Evolutionary conservation across 768 basidiomycete species (phyloP), one percentile per base, ranked within the genome.

Genomic region (Auriculariales sp.): DNA sequence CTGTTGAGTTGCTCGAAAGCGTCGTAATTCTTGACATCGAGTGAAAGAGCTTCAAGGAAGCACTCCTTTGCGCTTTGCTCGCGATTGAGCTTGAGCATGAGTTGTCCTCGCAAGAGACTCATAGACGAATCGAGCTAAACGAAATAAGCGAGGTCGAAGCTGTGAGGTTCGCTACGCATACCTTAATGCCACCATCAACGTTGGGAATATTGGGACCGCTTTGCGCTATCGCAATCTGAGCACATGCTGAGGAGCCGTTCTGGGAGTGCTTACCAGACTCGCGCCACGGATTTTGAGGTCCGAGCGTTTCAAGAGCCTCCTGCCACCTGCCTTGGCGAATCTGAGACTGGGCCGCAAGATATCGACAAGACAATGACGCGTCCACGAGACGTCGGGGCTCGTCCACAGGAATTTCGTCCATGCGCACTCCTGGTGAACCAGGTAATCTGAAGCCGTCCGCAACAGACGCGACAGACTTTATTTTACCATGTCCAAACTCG

Each of bases 21-120:
- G 55, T 98, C 95, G 58, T 90, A 98, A 63, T 94, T 98, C 64
- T 95, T 95, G 29, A 97, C 89, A 56, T 99, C 95, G 19, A 97
- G 71, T 2, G 84, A 76, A 19, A 99, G 72, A 1, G 95, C 93
- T 59, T 99, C 94, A 80, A 95, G 83, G 59, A 97, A 95, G 57
- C 88, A 90, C 47, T 86, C 73, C 61, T 98, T 98, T 1, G 95
- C 95, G 57, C 85, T 78, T 47, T 91, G 84, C 19, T 82, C 81
- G 10, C 91, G 83, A 57, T 90, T 92, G 14, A 97, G 72, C 60
- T 95, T 93, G 48, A 93, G 81, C 80, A 97, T 94, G 17, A 99
- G 72, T 22, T 95, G 67, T 11, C 93, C 95, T 49, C 95, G 79
- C 15, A 99, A 71, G 60, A 94, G 83, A 59, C 94, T 97, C 80